phyloP scores from a whole-genome alignment of 176 grass and related monocot genomes.

The Raddia guianensis region DNA sequence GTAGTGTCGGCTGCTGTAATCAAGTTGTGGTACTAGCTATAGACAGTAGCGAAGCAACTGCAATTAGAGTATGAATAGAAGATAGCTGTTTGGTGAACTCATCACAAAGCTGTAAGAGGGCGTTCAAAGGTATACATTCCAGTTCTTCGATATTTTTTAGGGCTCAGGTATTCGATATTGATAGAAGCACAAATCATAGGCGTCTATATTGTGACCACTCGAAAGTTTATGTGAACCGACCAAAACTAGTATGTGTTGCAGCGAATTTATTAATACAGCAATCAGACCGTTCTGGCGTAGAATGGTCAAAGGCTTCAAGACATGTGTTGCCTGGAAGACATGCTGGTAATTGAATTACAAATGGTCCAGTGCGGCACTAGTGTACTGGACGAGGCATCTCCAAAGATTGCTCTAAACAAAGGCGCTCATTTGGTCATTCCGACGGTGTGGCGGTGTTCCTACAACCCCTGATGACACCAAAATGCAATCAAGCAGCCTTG shows the following conservation, averaged over 20 bases:
- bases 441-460: background rate
- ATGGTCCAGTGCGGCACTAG: background rate
- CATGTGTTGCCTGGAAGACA: background rate
- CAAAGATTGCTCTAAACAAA: constrained; percentile 14
- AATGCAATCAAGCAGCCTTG: constrained; percentile 58
- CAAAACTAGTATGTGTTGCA: constrained; percentile 6
- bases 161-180: background rate
- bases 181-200: background rate
- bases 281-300: background rate
- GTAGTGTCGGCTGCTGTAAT: background rate
- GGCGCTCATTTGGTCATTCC: background rate
- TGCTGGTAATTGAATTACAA: constrained; percentile 24
- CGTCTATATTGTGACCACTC: background rate
- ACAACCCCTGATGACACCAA: background rate
- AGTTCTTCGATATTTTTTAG: background rate
- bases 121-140: background rate
- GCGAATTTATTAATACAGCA: constrained; percentile 18
- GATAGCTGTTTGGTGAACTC: background rate
- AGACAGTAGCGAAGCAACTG: background rate
- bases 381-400: constrained; percentile 13
- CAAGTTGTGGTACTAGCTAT: background rate
- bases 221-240: background rate
- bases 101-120: too few relatives aligned
- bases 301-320: constrained; percentile 6
- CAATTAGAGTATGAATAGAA: background rate